These are phyloP conservation scores for Paramyrothecium sp. DNA, from an alignment of 2,329 filamentous ascomycete genomes.

Conservation along the genomic window DNA sequence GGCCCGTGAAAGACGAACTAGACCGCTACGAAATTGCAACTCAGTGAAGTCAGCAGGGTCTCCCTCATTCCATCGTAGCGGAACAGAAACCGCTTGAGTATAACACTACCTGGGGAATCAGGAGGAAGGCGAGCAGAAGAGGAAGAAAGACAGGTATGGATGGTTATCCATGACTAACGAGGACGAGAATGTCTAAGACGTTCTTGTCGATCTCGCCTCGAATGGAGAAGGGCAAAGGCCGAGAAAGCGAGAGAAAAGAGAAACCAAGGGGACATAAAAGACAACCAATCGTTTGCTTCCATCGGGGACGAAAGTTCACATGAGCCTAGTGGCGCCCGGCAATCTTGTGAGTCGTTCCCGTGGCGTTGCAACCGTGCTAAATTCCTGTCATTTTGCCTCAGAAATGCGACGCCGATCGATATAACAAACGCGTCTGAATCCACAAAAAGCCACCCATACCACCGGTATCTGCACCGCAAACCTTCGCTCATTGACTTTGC, in stretches of 20 bases:
- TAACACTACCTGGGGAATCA: neutral
- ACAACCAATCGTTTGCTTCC: too few relatives aligned
- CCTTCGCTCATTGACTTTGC: neutral
- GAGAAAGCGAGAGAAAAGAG: too few relatives aligned
- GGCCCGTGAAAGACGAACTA: conserved; percentile 41
- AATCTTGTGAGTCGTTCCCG: neutral
- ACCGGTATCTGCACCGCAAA: neutral
- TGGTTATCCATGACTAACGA: too few relatives aligned
- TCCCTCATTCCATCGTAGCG: neutral
- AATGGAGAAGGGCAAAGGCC: too few relatives aligned
- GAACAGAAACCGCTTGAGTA: neutral
- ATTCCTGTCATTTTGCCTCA: neutral
- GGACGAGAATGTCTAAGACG: too few relatives aligned
- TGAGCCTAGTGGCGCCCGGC: neutral
- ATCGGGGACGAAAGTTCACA: neutral
- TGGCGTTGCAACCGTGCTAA: neutral
- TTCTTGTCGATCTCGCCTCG: too few relatives aligned
- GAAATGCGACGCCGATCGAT: neutral
- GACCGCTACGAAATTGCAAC: conserved; percentile 45
- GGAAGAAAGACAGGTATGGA: too few relatives aligned
- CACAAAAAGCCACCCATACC: neutral
- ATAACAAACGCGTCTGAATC: neutral
- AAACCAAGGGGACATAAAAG: too few relatives aligned
- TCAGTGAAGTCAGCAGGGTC: neutral
- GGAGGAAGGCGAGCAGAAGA: too few relatives aligned